Evolutionary conservation across 129 eudicot species (phyloP).

Genomic region (Dittrichia graveolens): DNA sequence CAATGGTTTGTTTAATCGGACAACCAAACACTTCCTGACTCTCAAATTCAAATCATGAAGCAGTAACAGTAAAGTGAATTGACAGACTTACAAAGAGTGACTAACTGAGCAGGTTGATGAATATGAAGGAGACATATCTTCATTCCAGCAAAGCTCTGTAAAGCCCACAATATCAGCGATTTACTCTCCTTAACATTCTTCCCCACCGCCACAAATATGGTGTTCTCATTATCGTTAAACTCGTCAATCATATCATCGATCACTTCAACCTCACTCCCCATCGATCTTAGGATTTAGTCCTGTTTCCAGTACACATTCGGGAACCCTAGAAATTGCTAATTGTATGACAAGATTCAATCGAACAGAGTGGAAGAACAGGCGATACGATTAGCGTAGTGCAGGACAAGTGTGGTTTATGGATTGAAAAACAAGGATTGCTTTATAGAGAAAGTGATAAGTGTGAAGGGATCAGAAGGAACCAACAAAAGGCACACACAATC

Average conservation of each 20-base stretch:
- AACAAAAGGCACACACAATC: neutral
- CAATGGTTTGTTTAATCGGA: too few relatives aligned
- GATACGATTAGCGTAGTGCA: neutral
- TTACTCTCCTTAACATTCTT: conserved; percentile 54
- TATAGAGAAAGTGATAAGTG: neutral
- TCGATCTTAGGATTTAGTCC: neutral
- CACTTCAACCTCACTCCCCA: conserved; percentile 56
- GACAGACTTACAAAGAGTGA: conserved; percentile 49
- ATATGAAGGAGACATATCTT: conserved; percentile 57
- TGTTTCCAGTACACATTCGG: neutral
- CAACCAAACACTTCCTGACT: conserved; percentile 13
- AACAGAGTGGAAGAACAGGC: neutral
- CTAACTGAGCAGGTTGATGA: conserved; percentile 52
- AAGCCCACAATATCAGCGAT: conserved; percentile 51
- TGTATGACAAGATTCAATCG: neutral
- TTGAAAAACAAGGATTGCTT: neutral
- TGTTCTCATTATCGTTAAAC: conserved; percentile 41
- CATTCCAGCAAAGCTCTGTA: conserved; percentile 46
- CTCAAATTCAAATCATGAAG: conserved; percentile 8
- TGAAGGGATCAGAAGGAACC: neutral
- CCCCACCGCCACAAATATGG: conserved; percentile 71
- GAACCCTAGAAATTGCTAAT: conserved; percentile 2
- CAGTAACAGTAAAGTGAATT: neutral
- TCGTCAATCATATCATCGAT: conserved; percentile 23
- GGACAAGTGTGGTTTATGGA: neutral